Conservation (phyloP, 1,139 yeast species). For the Ashbya aceris region DNA sequence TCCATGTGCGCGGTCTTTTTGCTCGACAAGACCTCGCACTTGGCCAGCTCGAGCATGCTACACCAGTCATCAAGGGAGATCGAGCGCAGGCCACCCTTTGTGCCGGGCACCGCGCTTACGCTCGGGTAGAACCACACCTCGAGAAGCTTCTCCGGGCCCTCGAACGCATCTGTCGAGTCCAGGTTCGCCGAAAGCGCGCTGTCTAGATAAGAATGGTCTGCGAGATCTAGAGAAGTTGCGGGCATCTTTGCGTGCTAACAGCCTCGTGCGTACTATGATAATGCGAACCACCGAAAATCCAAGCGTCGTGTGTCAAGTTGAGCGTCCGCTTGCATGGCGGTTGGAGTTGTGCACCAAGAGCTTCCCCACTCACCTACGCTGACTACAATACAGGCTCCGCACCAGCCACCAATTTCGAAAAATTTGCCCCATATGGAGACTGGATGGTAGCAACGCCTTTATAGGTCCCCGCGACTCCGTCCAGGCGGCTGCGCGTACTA, state of each 20-base stretch:
- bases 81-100: constrained; percentile 46
- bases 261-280: no score
- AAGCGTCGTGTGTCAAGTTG: no score
- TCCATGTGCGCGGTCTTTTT: constrained; percentile 60
- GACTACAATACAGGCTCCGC: no score
- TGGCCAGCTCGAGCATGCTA: constrained; percentile 65
- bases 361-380: no score
- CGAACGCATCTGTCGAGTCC: constrained; percentile 87
- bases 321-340: background rate
- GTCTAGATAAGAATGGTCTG: constrained; percentile 51
- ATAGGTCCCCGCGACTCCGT: no score
- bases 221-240: background rate
- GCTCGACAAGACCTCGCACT: constrained; percentile 80
- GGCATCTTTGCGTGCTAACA: background rate
- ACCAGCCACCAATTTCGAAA: no score
- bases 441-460: no score
- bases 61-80: constrained; percentile 67
- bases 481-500: no score
- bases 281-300: no score
- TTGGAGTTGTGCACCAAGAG: background rate
- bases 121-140: constrained; percentile 80
- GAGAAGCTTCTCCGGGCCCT: constrained; percentile 91
- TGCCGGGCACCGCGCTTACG: constrained; percentile 31
- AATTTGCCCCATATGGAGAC: no score
- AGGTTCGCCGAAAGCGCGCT: constrained; percentile 68